These are phyloP conservation scores for Oryza rufipogon DNA, from an alignment of 176 grass and related monocot species.

Conservation along the genomic window DNA sequence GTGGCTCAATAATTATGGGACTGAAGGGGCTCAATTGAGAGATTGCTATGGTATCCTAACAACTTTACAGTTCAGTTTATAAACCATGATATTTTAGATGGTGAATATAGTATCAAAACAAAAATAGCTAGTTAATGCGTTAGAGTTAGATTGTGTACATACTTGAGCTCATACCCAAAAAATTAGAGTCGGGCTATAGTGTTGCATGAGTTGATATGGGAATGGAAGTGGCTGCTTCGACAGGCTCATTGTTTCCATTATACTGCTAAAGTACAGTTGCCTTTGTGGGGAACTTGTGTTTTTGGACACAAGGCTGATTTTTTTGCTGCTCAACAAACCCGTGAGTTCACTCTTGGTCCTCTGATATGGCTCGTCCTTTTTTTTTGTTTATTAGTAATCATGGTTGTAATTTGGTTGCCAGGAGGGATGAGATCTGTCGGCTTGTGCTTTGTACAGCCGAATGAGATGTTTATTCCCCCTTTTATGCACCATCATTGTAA, in stretches of 20 bases:
- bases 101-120: constrained; percentile 1
- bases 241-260: background rate
- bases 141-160: constrained; percentile 6
- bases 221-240: background rate
- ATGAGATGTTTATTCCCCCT: background rate
- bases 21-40: background rate
- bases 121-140: background rate
- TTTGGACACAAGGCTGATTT: too few relatives aligned
- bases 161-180: background rate
- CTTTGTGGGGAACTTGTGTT: background rate
- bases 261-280: background rate
- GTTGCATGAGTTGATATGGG: background rate
- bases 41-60: background rate
- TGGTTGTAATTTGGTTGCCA: background rate
- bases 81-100: constrained; percentile 4
- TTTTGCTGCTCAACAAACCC: too few relatives aligned
- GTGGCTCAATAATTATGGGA: constrained; percentile 12
- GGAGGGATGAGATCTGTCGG: background rate
- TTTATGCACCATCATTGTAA: background rate
- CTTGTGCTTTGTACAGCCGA: background rate
- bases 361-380: background rate
- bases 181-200: background rate
- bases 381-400: background rate
- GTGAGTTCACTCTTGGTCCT: background rate
- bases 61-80: background rate